phyloP scores from a whole-genome alignment of 257 asterid genomes.

The Ocimum tenuiflorum region DNA sequence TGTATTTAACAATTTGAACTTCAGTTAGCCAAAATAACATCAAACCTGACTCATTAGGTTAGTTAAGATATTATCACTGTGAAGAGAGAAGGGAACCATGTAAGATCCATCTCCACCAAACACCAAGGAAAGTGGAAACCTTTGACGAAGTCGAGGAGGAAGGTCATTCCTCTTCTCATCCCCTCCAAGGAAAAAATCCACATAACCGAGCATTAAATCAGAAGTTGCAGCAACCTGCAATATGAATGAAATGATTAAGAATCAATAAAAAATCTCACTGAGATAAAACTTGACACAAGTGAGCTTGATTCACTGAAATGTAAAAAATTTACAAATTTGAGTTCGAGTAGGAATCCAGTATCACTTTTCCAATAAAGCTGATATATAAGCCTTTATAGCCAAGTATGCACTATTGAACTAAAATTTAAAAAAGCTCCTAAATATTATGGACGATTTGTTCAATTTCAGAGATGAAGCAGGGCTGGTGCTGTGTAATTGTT shows the following conservation, averaged over 20 bases:
- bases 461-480: too few relatives aligned
- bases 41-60: constrained; percentile 83
- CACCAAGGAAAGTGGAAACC: constrained; percentile 69
- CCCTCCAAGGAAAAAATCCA: constrained; percentile 93
- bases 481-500: too few relatives aligned
- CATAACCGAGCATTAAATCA: constrained; percentile 76
- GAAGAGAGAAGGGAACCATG: constrained; percentile 82
- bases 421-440: too few relatives aligned
- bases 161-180: constrained; percentile 83
- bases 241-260: constrained; percentile 8
- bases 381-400: too few relatives aligned
- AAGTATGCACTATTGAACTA: too few relatives aligned
- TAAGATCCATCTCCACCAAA: constrained; percentile 94
- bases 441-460: too few relatives aligned
- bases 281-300: constrained; percentile 4
- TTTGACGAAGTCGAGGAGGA: constrained; percentile 75
- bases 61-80: constrained; percentile 66
- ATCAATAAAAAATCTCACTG: constrained; percentile 15
- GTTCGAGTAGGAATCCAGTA: too few relatives aligned
- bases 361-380: too few relatives aligned
- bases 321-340: background rate
- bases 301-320: background rate
- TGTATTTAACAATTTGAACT: constrained; percentile 3
- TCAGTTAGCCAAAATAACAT: constrained; percentile 2
- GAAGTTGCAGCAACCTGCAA: constrained; percentile 79